These are phyloP conservation scores for Steccherinum ochraceum DNA, from an alignment of 768 basidiomycete species.

Conservation along the genomic window DNA sequence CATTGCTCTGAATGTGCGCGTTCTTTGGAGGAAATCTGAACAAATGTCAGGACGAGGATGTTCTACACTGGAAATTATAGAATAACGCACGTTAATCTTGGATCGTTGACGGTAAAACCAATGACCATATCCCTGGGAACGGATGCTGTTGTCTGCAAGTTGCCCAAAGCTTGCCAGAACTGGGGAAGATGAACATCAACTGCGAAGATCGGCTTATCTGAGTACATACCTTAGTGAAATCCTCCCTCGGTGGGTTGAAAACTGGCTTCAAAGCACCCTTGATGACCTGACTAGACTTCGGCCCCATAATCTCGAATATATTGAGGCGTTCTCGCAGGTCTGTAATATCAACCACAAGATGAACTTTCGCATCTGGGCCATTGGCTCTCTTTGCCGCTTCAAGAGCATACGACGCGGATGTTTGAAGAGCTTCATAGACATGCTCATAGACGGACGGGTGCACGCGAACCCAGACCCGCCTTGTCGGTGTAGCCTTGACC, in stretches of 20 bases:
- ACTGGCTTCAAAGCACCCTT: conserved; percentile 54
- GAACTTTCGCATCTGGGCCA: conserved; percentile 13
- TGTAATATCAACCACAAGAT: conserved; percentile 51
- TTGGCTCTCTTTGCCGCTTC: conserved; percentile 24
- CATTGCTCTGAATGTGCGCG: conserved; percentile 36
- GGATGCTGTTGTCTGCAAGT: conserved; percentile 58
- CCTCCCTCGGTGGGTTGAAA: conserved; percentile 39
- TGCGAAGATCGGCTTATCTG: not conserved
- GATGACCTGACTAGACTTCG: conserved; percentile 39
- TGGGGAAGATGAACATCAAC: conserved; percentile 21
- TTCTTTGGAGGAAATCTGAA: conserved; percentile 82
- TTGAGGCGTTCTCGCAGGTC: conserved; percentile 70
- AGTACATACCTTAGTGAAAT: conserved; percentile 50
- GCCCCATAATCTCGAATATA: conserved; percentile 87
- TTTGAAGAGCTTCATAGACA: conserved; percentile 45
- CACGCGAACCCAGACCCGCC: conserved; percentile 67
- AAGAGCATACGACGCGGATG: conserved; percentile 44
- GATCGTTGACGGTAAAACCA: conserved; percentile 79
- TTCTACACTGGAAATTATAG: not conserved
- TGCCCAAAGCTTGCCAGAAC: conserved; percentile 63
- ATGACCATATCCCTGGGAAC: conserved; percentile 71
- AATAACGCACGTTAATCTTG: conserved; percentile 67
- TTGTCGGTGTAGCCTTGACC: conserved; percentile 13
- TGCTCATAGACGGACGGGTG: conserved; percentile 71
- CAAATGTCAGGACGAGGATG: not conserved